Evolutionary conservation across 2,329 filamentous ascomycete species (phyloP), one percentile per base, ranked within the genome.

Genomic region (Colletotrichum sp.): DNA sequence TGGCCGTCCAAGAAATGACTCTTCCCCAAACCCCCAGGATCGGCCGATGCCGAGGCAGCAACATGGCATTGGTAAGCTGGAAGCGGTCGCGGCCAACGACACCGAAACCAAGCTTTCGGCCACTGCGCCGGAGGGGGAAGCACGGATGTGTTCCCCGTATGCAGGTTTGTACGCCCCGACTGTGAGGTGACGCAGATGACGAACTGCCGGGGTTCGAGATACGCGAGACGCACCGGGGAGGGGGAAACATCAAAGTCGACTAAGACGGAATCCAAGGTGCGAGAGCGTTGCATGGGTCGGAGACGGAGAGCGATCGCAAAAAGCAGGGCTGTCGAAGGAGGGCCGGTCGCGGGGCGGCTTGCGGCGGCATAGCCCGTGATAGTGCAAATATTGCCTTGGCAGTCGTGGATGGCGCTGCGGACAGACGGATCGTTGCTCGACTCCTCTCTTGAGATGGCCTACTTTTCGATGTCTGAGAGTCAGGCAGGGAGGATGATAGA

Each of bases 341-440:
- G 57, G 61, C 73, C 70, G 70, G 73, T 66, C 61, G 61, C 62
- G 71, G 70, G 55, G 70, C 73, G 73, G 70, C 66, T 75, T 73
- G 55, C 59, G 71, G 62, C 71, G 71, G 73, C 67, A 70, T 54
- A 73, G 59, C 29, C n/a, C 15, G 34, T 47, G 18, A 47, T 6
- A 66, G 47, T 57, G 43, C 43, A 66, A 43, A n/a, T 29, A 27
- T 66, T 4, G 67, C 38, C 67, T 73, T 66, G 71, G 67, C 61
- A 47, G 31, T 66, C 27, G 67, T 66, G 61, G 27, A 73, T 62
- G 70, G 66, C 66, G 70, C 38, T 59, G 59, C 57, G 57, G n/a
- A 36, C 24, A 27, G 54, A 57, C 54, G 31, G 61, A 64, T 51
- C 27, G 24, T 12, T 51, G 33, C 59, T 29, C 36, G 33, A 43